phyloP scores from a whole-genome alignment of 257 asterid genomes.

The Hygrophila difformis region DNA sequence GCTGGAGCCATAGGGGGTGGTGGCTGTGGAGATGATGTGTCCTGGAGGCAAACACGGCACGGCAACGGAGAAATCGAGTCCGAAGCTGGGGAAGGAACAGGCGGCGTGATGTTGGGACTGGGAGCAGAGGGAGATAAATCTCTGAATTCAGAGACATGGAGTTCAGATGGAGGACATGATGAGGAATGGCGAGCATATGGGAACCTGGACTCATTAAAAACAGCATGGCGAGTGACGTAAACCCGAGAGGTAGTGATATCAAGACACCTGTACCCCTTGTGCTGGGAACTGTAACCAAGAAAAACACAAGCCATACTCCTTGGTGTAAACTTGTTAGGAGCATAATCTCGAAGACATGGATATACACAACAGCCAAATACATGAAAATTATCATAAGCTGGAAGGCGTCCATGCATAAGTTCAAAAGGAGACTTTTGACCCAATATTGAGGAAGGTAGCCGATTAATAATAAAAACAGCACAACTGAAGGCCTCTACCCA shows the following conservation, averaged over 20 bases:
- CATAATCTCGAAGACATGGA: not conserved
- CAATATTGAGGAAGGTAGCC: not conserved
- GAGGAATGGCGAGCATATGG: too few relatives aligned
- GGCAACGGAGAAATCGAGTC: too few relatives aligned
- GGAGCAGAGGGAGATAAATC: too few relatives aligned
- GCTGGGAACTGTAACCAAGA: not conserved
- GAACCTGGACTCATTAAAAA: not conserved
- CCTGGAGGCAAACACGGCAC: too few relatives aligned
- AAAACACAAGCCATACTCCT: not conserved
- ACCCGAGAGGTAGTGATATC: not conserved
- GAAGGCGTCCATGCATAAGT: not conserved
- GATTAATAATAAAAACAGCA: not conserved
- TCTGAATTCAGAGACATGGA: too few relatives aligned
- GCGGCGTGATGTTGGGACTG: too few relatives aligned
- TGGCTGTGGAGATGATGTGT: too few relatives aligned
- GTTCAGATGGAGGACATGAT: too few relatives aligned
- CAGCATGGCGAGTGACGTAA: not conserved
- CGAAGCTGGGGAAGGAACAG: too few relatives aligned
- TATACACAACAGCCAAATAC: not conserved
- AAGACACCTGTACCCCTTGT: not conserved
- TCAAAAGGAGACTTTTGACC: not conserved
- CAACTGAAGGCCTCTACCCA: constrained; percentile 5
- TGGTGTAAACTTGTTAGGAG: not conserved
- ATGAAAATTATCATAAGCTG: not conserved
- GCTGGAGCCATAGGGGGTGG: too few relatives aligned